Percentiles rank a stretch among this genome's conserved stretches.
Conservation (phyloP, 495 filamentous ascomycete genomes). For the Podospora comata region DNA sequence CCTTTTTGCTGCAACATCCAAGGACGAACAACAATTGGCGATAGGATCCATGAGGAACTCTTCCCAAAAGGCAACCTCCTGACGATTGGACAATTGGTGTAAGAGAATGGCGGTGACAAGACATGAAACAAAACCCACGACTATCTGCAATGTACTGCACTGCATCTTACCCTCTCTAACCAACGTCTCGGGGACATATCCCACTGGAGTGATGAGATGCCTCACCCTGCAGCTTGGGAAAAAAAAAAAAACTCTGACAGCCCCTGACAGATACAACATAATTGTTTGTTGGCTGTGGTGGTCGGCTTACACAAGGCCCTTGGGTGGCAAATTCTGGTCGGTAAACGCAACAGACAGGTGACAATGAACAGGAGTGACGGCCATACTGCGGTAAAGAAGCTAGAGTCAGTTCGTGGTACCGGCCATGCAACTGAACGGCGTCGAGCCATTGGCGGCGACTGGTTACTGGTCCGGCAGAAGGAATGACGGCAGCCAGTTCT, state of each 20-base stretch:
- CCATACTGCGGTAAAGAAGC: too few species aligned
- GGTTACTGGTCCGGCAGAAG: not conserved
- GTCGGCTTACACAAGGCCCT: not conserved
- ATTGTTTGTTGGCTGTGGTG: not conserved
- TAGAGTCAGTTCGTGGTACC: not conserved
- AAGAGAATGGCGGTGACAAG: not conserved
- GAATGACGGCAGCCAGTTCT: not conserved
- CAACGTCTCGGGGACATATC: not conserved
- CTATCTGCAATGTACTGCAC: too few species aligned
- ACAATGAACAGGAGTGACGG: too few species aligned
- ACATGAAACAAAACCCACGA: not conserved
- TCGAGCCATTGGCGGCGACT: not conserved
- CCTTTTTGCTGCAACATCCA: not conserved
- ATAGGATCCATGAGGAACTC: not conserved
- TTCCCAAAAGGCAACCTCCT: not conserved
- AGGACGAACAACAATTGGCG: not conserved
- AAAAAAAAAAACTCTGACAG: not conserved
- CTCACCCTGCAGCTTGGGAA: not conserved
- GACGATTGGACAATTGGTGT: not conserved
- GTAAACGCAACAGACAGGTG: not conserved
- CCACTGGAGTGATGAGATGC: not conserved
- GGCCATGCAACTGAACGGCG: not conserved
- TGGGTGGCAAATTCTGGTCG: not conserved
- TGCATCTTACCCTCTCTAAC: not conserved
- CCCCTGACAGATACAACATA: not conserved